Evolutionary conservation across 768 basidiomycete genomes (phyloP).

Genomic region (Tricholoma saponaceum): DNA sequence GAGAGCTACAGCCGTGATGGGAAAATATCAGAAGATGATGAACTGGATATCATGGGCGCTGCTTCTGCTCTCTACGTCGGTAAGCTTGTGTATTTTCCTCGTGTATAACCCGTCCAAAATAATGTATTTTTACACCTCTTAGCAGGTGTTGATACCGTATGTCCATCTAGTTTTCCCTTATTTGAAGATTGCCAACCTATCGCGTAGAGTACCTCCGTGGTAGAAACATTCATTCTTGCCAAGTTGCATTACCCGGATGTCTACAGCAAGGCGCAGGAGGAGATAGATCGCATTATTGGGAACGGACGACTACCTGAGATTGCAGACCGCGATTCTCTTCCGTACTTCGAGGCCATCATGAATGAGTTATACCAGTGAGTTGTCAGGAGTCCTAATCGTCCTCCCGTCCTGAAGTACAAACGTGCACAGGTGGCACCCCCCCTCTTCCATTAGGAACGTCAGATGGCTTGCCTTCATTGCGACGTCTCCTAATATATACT

Average conservation of each 20-base stretch:
- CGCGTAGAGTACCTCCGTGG: background rate
- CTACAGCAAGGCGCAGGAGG: conserved; percentile 31
- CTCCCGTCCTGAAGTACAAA: background rate
- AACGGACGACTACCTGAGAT: conserved; percentile 29
- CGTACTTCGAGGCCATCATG: conserved; percentile 32
- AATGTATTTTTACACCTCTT: too few species aligned
- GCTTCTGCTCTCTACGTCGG: background rate
- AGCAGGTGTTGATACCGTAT: too few species aligned
- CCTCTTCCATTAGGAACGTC: background rate
- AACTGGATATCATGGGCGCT: background rate
- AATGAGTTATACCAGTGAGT: background rate
- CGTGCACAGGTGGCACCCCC: background rate
- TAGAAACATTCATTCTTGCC: conserved; percentile 28
- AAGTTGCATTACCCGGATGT: conserved; percentile 33
- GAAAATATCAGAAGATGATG: background rate
- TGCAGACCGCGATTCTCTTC: conserved; percentile 24
- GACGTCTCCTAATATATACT: background rate
- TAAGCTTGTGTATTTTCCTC: background rate
- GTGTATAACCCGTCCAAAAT: background rate
- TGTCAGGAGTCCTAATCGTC: background rate
- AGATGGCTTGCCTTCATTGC: background rate
- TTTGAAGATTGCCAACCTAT: too few species aligned
- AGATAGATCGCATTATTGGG: conserved; percentile 35
- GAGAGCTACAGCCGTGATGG: background rate
- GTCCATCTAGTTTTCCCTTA: too few species aligned